Conservation (phyloP, 2,329 filamentous ascomycete species). For the Pseudocercospora eumusae region DNA sequence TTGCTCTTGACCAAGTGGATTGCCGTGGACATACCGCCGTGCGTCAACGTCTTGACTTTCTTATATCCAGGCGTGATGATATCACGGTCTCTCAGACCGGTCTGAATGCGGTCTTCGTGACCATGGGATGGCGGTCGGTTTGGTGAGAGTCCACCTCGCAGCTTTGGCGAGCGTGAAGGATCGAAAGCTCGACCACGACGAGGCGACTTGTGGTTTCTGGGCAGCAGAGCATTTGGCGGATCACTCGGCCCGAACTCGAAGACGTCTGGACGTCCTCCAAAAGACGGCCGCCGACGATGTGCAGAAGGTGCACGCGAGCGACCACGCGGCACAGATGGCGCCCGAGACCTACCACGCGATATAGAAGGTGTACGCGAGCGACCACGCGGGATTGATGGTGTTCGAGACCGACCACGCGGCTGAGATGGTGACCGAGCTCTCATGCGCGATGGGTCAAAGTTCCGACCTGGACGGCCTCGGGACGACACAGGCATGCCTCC, state of each 20-base stretch:
- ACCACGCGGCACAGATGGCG: neutral
- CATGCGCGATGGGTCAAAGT: neutral
- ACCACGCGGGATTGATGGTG: neutral
- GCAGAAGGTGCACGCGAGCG: neutral
- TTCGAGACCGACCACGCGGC: neutral
- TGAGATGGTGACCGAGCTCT: neutral
- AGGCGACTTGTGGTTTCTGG: neutral
- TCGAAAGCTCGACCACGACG: neutral
- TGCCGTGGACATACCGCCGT: slow-evolving; percentile 18
- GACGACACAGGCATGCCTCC: neutral
- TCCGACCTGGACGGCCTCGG: neutral
- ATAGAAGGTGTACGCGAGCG: neutral
- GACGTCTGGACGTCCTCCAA: neutral
- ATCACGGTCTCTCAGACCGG: neutral
- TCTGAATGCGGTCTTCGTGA: neutral
- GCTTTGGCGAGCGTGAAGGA: neutral
- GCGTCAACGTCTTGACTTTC: slow-evolving; percentile 13
- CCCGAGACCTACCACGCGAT: neutral
- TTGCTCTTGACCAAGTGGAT: slow-evolving; percentile 16
- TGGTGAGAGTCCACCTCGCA: neutral
- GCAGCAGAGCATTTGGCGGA: neutral
- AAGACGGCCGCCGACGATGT: neutral
- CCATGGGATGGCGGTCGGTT: neutral
- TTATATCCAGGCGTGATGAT: slow-evolving; percentile 6
- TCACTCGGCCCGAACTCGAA: neutral